These are phyloP conservation scores for Linaria vulgaris DNA, from an alignment of 257 asterid genomes.

Conservation along the genomic window DNA sequence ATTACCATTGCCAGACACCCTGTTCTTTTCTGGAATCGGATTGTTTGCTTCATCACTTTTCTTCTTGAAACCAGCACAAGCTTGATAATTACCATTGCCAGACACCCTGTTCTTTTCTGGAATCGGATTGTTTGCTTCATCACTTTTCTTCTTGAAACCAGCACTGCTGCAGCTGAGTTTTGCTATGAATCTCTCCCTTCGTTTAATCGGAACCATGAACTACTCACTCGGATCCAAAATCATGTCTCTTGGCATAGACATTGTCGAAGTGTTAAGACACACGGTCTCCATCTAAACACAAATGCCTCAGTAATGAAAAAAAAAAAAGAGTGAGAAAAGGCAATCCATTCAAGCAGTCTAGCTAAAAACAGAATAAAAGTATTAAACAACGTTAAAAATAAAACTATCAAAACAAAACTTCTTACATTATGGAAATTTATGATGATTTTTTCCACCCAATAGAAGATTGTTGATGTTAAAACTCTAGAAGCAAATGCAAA, in stretches of 20 bases:
- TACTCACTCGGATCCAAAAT: conserved; percentile 63
- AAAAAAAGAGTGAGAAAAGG: no score
- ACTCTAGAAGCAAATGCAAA: no score
- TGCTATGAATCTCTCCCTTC: conserved; percentile 63
- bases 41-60: conserved; percentile 55
- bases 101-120: conserved; percentile 70
- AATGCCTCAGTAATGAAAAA: background rate
- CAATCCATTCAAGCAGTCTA: no score
- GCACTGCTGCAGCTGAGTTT: conserved; percentile 68
- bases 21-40: conserved; percentile 65
- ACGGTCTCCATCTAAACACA: conserved; percentile 53
- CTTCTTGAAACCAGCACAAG: conserved; percentile 69
- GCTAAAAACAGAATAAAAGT: no score
- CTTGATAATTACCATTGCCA: conserved; percentile 56
- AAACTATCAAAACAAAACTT: no score
- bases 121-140: conserved; percentile 59
- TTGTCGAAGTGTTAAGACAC: conserved; percentile 59
- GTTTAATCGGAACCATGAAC: conserved; percentile 68
- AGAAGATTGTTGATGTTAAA: no score
- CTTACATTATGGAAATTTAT: no score
- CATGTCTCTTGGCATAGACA: conserved; percentile 60
- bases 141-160: conserved; percentile 65
- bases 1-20: conserved; percentile 67
- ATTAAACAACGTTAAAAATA: no score
- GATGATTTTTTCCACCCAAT: no score